Conservation (phyloP, 345 rosid species). For the Boechera retrofracta region DNA sequence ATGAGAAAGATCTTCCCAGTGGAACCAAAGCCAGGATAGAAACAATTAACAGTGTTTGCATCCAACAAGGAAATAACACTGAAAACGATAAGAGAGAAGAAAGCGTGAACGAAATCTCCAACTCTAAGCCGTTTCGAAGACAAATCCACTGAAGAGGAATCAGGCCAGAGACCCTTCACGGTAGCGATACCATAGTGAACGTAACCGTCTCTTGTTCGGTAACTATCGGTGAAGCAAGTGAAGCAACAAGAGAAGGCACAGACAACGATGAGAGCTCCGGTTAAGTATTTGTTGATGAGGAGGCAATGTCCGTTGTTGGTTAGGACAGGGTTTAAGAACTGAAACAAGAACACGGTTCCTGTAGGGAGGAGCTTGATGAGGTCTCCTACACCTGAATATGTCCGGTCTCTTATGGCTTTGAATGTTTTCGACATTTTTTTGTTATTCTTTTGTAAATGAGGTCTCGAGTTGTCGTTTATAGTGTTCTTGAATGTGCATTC, state of each 20-base stretch:
- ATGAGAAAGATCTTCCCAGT: constrained; percentile 58
- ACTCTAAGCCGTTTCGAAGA: constrained; percentile 59
- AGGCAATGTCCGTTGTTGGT: constrained; percentile 76
- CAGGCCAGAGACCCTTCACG: constrained; percentile 66
- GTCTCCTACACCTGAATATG: constrained; percentile 65
- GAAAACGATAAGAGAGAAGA: constrained; percentile 64
- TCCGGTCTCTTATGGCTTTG: constrained; percentile 49
- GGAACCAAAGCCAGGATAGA: constrained; percentile 64
- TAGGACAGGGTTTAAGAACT: constrained; percentile 80
- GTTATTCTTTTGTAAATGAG: background rate
- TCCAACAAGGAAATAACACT: constrained; percentile 66
- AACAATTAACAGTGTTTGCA: constrained; percentile 61
- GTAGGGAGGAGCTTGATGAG: constrained; percentile 87
- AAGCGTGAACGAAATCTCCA: constrained; percentile 74
- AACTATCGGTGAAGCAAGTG: constrained; percentile 81
- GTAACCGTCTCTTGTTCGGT: constrained; percentile 56
- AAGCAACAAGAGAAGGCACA: constrained; percentile 81
- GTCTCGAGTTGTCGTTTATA: constrained; percentile 13
- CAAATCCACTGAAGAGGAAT: constrained; percentile 49
- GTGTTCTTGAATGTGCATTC: constrained; percentile 6
- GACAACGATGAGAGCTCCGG: constrained; percentile 55
- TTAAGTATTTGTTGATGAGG: constrained; percentile 63
- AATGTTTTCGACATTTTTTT: constrained; percentile 44
- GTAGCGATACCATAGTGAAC: constrained; percentile 72
- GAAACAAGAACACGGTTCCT: constrained; percentile 84